Percentiles rank a stretch among this genome's conserved stretches.
phyloP scores from a whole-genome alignment of 306 rosid species.

The Dryas alaskensis region DNA sequence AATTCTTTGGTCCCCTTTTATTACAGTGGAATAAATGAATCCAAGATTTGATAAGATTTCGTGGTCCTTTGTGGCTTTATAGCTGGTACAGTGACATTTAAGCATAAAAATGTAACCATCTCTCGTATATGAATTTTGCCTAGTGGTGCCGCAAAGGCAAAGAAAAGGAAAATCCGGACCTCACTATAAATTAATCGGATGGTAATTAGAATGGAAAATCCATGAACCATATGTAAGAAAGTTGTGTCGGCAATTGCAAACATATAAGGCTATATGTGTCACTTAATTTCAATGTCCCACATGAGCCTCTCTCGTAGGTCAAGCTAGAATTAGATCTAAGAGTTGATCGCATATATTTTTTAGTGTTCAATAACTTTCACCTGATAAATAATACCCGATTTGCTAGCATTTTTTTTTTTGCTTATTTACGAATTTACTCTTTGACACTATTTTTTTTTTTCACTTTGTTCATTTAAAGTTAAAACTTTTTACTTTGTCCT shows the following conservation, averaged over 20 bases:
- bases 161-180: not conserved
- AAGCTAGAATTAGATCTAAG: not conserved
- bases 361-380: not conserved
- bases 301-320: not conserved
- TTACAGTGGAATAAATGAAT: conserved; percentile 31
- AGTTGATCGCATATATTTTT: too few relatives aligned
- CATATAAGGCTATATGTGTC: not conserved
- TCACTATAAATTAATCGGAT: not conserved
- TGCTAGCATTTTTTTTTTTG: not conserved
- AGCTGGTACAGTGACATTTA: conserved; percentile 13
- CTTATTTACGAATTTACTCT: too few relatives aligned
- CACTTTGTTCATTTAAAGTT: too few relatives aligned
- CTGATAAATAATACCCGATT: not conserved
- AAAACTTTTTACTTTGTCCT: too few relatives aligned
- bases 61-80: conserved; percentile 35
- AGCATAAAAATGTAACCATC: not conserved
- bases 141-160: conserved; percentile 9
- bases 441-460: too few relatives aligned
- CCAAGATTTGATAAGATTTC: conserved; percentile 37
- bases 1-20: conserved; percentile 28
- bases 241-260: conserved; percentile 35
- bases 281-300: conserved; percentile 15
- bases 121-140: too few relatives aligned
- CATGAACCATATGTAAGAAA: not conserved
- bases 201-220: too few relatives aligned